Conservation (phyloP, 305 asterid genomes). For the Striga hermonthica region DNA sequence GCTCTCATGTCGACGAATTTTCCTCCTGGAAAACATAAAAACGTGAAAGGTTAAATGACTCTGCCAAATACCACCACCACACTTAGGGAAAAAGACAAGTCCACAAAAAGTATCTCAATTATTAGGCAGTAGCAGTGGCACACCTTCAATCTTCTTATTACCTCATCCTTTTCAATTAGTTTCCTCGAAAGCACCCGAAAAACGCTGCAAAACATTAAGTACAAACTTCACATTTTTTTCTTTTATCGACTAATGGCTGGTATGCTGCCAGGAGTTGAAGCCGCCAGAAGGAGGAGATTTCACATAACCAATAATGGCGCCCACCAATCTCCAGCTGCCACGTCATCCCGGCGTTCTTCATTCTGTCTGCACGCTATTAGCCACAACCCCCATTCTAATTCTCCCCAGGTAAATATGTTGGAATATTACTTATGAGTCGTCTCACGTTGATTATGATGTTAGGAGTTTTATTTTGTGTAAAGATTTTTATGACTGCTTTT, state of each 20-base stretch:
- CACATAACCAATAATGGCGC: constrained; percentile 28
- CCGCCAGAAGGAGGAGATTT: constrained; percentile 58
- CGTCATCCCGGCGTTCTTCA: background rate
- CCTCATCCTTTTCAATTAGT: background rate
- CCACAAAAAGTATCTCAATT: background rate
- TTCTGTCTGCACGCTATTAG: constrained; percentile 40
- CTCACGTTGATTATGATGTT: background rate
- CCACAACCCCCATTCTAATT: constrained; percentile 37
- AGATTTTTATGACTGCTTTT: background rate
- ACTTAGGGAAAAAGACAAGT: background rate
- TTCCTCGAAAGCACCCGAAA: constrained; percentile 1
- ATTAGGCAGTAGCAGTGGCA: too few relatives aligned
- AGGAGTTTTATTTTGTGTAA: background rate
- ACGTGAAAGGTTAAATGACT: too few relatives aligned
- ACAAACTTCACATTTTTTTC: background rate
- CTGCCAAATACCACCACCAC: too few relatives aligned
- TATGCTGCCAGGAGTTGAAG: constrained; percentile 57
- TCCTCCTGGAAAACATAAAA: too few relatives aligned
- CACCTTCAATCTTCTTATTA: background rate
- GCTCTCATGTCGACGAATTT: too few relatives aligned
- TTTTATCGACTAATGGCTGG: constrained; percentile 42
- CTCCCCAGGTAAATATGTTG: constrained; percentile 38
- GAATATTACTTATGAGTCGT: background rate
- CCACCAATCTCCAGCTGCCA: constrained; percentile 20
- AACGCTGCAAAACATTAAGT: background rate